Evolutionary conservation across 2,329 filamentous ascomycete genomes (phyloP), one percentile per base, ranked within the genome.

Genomic region (Xylariales sp.): DNA sequence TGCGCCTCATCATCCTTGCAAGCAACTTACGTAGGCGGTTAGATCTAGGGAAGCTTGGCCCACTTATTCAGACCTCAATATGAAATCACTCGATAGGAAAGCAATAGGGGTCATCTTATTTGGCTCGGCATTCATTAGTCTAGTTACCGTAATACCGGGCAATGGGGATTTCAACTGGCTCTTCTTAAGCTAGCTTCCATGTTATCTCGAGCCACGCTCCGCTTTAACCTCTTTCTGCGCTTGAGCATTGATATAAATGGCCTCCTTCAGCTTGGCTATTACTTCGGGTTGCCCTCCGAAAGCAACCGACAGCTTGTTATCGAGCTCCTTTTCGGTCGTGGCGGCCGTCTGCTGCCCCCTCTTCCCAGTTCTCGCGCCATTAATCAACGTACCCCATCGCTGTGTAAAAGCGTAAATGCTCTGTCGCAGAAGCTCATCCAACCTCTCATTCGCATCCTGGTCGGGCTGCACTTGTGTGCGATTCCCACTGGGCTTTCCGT

Each of bases 321-420:
- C 86, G 53, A 91, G 78, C 72, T 89, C 87, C 55, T 81, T 82
- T 75, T 88, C 86, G 3, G 87, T 80, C 72, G 86, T 54, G 5
- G 18, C 48, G 1, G 64, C 49, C 1, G 30, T 84, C 75, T 83
- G 85, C 5, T 82, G 83, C 0, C 84, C 85, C 3, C 82, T 78
- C 73, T 84, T 86, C 43, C 81, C 78, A 32, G 80, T 80, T 62
- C 79, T 80, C 1, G 85, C 83, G 5, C 87, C 85, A 49, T 85
- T 83, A 49, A 86, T 79, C 62, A 86, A 74, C 3, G 80, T 79
- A 3, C 84, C 85, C 85, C 88, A 91, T 45, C 86, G 82, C 75
- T 86, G 86, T 16, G 89, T 90, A 68, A 91, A 90, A 1, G 83
- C 84, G 48, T 86, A 88, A 62, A 91, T 91, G 56, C 85, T 87